Evolutionary conservation across 805 yeast genomes (phyloP).

Genomic region (Vanderwaltozyma verrucispora): DNA sequence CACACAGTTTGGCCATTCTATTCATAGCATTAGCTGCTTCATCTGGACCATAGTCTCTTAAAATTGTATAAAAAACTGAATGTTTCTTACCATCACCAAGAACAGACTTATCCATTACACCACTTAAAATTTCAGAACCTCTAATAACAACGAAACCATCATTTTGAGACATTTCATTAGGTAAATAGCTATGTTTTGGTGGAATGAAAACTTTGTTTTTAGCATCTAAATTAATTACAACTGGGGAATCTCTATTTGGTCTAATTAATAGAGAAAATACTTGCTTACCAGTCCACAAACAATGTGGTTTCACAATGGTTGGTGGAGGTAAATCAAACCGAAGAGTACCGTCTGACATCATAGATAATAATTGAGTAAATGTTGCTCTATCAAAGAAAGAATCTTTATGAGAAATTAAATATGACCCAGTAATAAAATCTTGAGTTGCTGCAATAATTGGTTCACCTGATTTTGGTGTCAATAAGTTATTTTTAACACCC

Average conservation of each 20-base stretch:
- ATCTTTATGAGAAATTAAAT: constrained; percentile 85
- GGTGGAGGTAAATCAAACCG: constrained; percentile 97
- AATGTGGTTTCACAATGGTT: constrained; percentile 77
- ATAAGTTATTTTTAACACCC: constrained; percentile 93
- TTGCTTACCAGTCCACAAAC: constrained; percentile 97
- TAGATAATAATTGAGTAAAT: constrained; percentile 69
- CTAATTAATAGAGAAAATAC: constrained; percentile 77
- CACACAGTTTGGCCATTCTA: constrained; percentile 98
- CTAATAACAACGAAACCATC: constrained; percentile 90
- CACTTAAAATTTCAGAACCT: constrained; percentile 80
- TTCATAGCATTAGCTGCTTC: constrained; percentile 97
- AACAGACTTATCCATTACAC: constrained; percentile 94
- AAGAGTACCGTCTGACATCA: constrained; percentile 89
- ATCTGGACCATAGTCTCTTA: constrained; percentile 93
- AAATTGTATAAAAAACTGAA: constrained; percentile 88
- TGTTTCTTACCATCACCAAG: constrained; percentile 98
- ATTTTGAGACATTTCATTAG: constrained; percentile 94
- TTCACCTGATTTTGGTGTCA: constrained; percentile 97
- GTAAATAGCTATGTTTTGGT: constrained; percentile 53
- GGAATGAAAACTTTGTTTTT: constrained; percentile 83
- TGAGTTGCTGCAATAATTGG: constrained; percentile 99
- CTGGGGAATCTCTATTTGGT: constrained; percentile 69
- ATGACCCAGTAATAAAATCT: constrained; percentile 97
- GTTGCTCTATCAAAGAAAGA: constrained; percentile 83
- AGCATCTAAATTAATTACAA: constrained; percentile 84